phyloP scores from a whole-genome alignment of 31 red algal species.

The Odonthalia washingtoniensis region DNA sequence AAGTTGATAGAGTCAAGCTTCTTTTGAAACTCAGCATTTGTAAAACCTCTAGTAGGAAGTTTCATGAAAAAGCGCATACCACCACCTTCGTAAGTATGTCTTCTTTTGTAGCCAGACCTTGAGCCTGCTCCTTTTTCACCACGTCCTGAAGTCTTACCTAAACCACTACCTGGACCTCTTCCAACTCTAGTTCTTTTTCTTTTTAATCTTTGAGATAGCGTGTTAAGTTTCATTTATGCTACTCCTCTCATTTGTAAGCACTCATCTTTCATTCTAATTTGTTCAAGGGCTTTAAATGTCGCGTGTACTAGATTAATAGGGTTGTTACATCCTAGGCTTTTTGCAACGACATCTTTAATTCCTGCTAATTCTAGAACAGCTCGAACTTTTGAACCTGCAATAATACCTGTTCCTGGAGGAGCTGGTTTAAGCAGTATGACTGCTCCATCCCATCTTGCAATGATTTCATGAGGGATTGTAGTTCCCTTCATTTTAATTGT shows the following conservation, averaged over 20 bases:
- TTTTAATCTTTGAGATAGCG: not conserved
- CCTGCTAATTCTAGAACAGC: slow-evolving; percentile 16
- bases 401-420: slow-evolving; percentile 23
- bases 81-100: too few species aligned
- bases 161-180: slow-evolving; percentile 1
- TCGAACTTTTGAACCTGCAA: slow-evolving; percentile 5
- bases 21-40: slow-evolving; percentile 12
- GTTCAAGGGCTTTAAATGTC: slow-evolving; percentile 12
- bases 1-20: slow-evolving; percentile 6
- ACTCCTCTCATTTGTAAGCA: too few species aligned
- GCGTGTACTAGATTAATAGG: slow-evolving; percentile 19
- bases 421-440: slow-evolving; percentile 12
- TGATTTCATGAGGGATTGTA: slow-evolving; percentile 20
- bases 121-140: not conserved
- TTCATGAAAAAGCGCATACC: too few species aligned
- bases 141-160: slow-evolving; percentile 2
- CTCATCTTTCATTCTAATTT: not conserved
- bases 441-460: not conserved
- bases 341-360: slow-evolving; percentile 21
- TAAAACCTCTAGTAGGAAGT: not conserved
- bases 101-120: not conserved
- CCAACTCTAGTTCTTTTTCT: slow-evolving; percentile 16
- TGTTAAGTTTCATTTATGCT: not conserved
- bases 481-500: not conserved
- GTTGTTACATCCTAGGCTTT: not conserved